Evolutionary conservation across 1,284 basidiomycete genomes (phyloP), one percentile per base, ranked within the genome.

Genomic region (Cystobasidiaceae sp.): DNA sequence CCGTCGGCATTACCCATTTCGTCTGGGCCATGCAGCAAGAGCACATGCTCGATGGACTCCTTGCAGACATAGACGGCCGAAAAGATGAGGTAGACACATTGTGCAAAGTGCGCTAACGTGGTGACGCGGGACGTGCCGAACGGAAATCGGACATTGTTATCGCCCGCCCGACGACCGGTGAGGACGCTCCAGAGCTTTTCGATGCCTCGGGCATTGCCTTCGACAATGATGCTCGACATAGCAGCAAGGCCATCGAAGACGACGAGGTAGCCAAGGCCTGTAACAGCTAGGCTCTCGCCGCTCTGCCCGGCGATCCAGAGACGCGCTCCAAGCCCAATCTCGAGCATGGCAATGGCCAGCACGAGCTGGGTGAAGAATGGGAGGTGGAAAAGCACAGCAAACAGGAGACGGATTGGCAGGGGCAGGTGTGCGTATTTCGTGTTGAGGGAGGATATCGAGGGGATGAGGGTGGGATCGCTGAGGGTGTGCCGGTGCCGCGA

Each of bases 291-390:
- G 52, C 90, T 93, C 17, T 93, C 93, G 28, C 84, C 83, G 67
- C 88, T 86, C 76, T 97, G 94, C 0, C 93, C 93, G n/a, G 82
- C 81, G 2, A 94, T 85, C 94, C 94, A 98, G 9, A 97, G 72
- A 4, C 76, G 76, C 1, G 80, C 79, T 1, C 83, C 83, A 2
- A 84, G 73, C 0, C 77, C 73, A 39, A 82, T 78, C 70, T 84
- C 80, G 17, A 78, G 67, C 1, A 76, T 49, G 0, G 77, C 75
- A 52, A 82, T 79, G 17, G 77, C 69, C 8, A 79, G 66, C 6
- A 79, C 75, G 13, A 79, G 73, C 45, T 80, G 78, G 4, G 75
- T 71, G 0, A 73, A 69, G 15, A 75, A 74, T 6, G 79, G 76
- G 15, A 78, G 67, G 51, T 75, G 75, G 3, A 77, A 67, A 7